Base-by-base conservation (phyloP, 169 alveolate species). In the Amoebophrya sp. region DNA sequence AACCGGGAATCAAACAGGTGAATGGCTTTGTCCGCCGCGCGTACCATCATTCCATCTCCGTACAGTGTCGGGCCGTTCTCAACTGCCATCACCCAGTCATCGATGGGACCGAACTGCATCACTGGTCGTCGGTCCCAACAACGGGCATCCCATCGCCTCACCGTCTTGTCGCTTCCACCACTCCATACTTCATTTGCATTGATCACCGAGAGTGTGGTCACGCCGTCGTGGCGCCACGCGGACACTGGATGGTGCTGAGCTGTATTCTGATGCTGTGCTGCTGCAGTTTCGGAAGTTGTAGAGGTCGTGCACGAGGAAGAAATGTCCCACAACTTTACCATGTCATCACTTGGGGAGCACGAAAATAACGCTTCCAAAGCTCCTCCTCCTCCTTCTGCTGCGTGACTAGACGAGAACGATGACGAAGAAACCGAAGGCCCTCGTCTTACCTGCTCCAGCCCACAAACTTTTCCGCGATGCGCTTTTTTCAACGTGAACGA, bases 11-110 rank as follows among this genome's bases (percentile, higher is more conserved):
- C 83, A 29, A 29, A 65, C 83, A 65, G 26, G 26, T 65, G 83
- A 36, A 65, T 65, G 33, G 83, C 83, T 36, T 65, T 65, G 83
- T 65, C 83, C 36, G 83, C 83, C 83, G 83, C 83, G 1, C 83
- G 83, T 0, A 65, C 83, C 33, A 65, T 1, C 39, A 26, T 65
- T 6, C 83, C 83, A 36, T 10, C 18, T 18, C 18, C 29, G 29
- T 18, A 6, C n/a, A n/a, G n/a, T n/a, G n/a, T n/a, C n/a, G n/a
- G 23, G 33, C 83, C 83, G 12, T 29, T 36, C 83, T 65, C 83
- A 0, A 65, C 83, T 36, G n/a, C n/a, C 83, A 65, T 65, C 12
- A 65, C 83, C 83, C 83, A 65, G 83, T 65, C 83, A 18, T 65
- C 83, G 36, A 36, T 36, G 36, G 83, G 83, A 1, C 83, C 83